Evolutionary conservation across 169 alveolate genomes (phyloP).

Genomic region (Perkinsus olseni): DNA sequence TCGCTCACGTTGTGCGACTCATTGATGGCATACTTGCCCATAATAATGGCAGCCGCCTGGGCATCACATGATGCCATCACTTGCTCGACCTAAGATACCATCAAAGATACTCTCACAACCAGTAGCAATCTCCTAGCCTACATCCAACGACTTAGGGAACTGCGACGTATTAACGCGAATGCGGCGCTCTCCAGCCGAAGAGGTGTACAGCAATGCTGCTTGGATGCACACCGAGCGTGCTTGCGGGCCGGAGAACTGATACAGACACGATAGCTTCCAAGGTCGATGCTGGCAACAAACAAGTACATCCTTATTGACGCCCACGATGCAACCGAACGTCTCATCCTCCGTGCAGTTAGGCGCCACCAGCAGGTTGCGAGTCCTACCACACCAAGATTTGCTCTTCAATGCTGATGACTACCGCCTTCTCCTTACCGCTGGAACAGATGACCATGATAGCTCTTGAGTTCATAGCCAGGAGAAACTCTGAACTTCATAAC

Average conservation of each 20-base stretch:
- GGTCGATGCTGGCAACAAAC: conserved; percentile 35
- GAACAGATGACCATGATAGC: conserved; percentile 82
- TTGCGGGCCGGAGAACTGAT: background rate
- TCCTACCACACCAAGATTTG: conserved; percentile 52
- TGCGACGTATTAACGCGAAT: conserved; percentile 66
- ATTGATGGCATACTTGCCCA: background rate
- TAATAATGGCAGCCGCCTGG: background rate
- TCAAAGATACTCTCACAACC: background rate
- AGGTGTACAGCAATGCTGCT: conserved; percentile 92
- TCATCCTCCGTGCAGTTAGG: conserved; percentile 82
- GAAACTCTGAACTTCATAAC: conserved; percentile 91
- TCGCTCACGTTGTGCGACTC: background rate
- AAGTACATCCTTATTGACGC: background rate
- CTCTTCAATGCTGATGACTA: conserved; percentile 17
- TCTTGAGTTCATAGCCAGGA: conserved; percentile 82
- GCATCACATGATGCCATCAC: background rate
- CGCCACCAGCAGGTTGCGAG: conserved; percentile 71
- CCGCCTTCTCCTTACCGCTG: conserved; percentile 3
- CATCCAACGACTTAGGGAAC: background rate
- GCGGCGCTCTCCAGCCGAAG: conserved; percentile 93
- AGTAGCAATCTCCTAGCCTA: background rate
- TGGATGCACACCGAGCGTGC: conserved; percentile 77
- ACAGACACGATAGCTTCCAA: conserved; percentile 27
- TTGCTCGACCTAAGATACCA: background rate
- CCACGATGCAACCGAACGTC: conserved; percentile 48